Conservation (phyloP, 139 green algal species). For the Ostreobium quekettii region DNA sequence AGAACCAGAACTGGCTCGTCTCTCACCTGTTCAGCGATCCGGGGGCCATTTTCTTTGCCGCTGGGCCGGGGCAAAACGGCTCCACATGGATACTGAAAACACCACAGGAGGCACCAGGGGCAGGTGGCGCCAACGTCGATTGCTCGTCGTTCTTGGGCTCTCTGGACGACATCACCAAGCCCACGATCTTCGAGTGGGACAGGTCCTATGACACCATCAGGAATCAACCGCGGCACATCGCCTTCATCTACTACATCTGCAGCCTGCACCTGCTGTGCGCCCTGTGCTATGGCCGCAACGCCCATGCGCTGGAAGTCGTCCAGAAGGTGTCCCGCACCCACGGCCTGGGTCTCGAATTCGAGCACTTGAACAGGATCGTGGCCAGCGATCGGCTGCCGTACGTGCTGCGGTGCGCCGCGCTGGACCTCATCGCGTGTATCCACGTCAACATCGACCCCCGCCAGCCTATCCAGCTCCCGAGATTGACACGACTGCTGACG, state of each 20-base stretch:
- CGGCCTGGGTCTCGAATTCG: slow-evolving; percentile 28
- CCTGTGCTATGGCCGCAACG: slow-evolving; percentile 30
- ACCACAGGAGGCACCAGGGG: not conserved
- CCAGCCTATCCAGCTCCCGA: slow-evolving; percentile 21
- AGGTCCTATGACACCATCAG: slow-evolving; percentile 2
- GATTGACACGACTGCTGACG: slow-evolving; percentile 25
- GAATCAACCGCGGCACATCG: not conserved
- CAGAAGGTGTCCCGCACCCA: slow-evolving; percentile 1
- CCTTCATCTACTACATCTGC: slow-evolving; percentile 36
- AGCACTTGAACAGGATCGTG: slow-evolving; percentile 9
- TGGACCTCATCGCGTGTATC: slow-evolving; percentile 11
- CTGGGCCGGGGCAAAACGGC: not conserved
- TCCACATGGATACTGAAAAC: slow-evolving; percentile 16
- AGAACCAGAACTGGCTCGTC: slow-evolving; percentile 30
- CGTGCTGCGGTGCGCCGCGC: slow-evolving; percentile 12
- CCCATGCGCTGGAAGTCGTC: slow-evolving; percentile 15
- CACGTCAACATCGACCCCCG: slow-evolving; percentile 30
- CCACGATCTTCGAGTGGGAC: slow-evolving; percentile 2
- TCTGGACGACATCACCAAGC: slow-evolving; percentile 8
- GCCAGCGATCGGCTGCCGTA: slow-evolving; percentile 18
- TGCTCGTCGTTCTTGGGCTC: not conserved
- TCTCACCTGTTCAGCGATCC: slow-evolving; percentile 14
- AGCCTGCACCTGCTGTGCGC: slow-evolving; percentile 21
- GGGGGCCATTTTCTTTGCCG: slow-evolving; percentile 18
- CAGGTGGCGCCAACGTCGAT: not conserved